A percentile compares a stretch with the other conserved stretches of the same genome.
These are phyloP conservation scores for Suhomyces maxii DNA, from an alignment of 1,139 yeast genomes.

Conservation along the genomic window DNA sequence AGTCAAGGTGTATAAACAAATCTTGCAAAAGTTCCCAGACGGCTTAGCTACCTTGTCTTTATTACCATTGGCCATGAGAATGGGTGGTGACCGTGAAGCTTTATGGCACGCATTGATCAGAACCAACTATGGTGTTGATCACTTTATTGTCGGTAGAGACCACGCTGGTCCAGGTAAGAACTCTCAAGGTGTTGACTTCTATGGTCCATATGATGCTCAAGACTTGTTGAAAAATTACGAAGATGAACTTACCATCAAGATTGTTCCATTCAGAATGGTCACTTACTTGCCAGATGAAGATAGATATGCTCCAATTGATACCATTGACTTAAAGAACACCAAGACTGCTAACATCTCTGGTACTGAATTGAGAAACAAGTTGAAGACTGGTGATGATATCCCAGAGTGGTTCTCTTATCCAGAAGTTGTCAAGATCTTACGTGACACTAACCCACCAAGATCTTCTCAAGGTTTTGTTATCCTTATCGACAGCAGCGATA, in stretches of 20 bases:
- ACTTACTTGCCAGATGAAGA: slow-evolving; percentile 95
- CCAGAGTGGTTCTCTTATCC: slow-evolving; percentile 98
- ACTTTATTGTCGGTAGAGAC: slow-evolving; percentile 96
- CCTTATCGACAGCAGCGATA: slow-evolving; percentile 57
- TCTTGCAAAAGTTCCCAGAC: slow-evolving; percentile 87
- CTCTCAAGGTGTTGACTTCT: slow-evolving; percentile 90
- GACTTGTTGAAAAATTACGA: slow-evolving; percentile 74
- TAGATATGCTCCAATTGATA: slow-evolving; percentile 93
- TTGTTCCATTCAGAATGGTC: slow-evolving; percentile 96
- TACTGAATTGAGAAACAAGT: slow-evolving; percentile 86
- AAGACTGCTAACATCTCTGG: slow-evolving; percentile 92
- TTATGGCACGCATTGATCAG: slow-evolving; percentile 98
- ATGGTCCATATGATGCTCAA: slow-evolving; percentile 97
- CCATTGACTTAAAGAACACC: slow-evolving; percentile 70
- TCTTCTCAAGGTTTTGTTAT: slow-evolving; percentile 82
- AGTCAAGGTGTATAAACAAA: slow-evolving; percentile 91
- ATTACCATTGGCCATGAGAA: slow-evolving; percentile 95
- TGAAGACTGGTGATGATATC: slow-evolving; percentile 82
- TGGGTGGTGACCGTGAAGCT: slow-evolving; percentile 99
- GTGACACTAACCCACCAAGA: slow-evolving; percentile 95
- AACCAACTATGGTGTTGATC: slow-evolving; percentile 95
- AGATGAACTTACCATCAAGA: slow-evolving; percentile 72
- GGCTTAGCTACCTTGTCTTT: slow-evolving; percentile 90
- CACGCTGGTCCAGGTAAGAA: slow-evolving; percentile 98
- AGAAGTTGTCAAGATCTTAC: slow-evolving; percentile 86